Evolutionary conservation across 164 flowering plant genomes (phyloP).

Genomic region (Aristolochia contorta): DNA sequence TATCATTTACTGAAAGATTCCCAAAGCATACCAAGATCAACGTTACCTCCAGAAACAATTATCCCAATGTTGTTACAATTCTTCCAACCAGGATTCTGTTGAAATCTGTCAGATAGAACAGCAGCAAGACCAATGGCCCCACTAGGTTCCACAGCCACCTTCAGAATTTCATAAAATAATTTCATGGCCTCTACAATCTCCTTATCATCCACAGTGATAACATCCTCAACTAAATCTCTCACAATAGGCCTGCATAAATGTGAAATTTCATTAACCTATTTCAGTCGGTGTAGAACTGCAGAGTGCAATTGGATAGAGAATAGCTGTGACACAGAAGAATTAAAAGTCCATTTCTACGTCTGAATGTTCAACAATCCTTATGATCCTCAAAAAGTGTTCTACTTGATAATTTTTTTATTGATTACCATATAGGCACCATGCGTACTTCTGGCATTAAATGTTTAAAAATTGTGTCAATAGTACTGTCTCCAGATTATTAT

Average conservation of each 20-base stretch:
- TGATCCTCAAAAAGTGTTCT: too few relatives aligned
- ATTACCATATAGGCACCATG: too few relatives aligned
- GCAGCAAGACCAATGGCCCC: slow-evolving; percentile 95
- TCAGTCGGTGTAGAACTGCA: too few relatives aligned
- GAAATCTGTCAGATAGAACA: slow-evolving; percentile 54
- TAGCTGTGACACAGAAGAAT: too few relatives aligned
- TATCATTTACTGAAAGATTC: slow-evolving; percentile 23
- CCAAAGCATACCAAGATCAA: slow-evolving; percentile 73
- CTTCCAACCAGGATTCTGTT: slow-evolving; percentile 45
- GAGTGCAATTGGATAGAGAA: too few relatives aligned
- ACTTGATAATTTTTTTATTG: too few relatives aligned
- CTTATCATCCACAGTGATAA: slow-evolving; percentile 62
- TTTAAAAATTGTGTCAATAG: too few relatives aligned
- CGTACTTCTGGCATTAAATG: too few relatives aligned
- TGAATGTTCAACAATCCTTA: too few relatives aligned
- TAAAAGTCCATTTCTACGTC: too few relatives aligned
- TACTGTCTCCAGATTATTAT: too few relatives aligned
- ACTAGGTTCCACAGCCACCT: slow-evolving; percentile 87
- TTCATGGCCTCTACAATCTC: slow-evolving; percentile 80
- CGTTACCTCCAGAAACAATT: slow-evolving; percentile 82
- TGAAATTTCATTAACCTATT: too few relatives aligned
- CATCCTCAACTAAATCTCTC: slow-evolving; percentile 72
- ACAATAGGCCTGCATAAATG: slow-evolving; percentile 63
- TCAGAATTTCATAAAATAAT: slow-evolving; percentile 71
- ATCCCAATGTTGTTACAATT: slow-evolving; percentile 54